Percentiles rank a stretch among this genome's conserved stretches.
phyloP scores from a whole-genome alignment of 805 yeast genomes.

The Spathaspora sp. region DNA sequence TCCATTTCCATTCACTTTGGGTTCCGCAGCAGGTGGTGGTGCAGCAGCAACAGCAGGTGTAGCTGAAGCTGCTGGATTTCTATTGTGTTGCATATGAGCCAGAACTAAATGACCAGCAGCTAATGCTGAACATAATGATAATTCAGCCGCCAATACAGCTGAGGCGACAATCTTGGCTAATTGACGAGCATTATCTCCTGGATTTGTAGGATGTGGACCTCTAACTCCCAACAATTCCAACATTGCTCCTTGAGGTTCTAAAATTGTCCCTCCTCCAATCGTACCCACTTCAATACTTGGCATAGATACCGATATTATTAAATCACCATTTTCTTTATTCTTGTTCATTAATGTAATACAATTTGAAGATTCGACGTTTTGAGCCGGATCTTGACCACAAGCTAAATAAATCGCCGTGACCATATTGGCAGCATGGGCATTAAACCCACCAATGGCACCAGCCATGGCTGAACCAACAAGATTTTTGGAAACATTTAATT shows the following conservation, averaged over 20 bases:
- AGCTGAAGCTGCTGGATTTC: constrained; percentile 40
- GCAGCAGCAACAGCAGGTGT: constrained; percentile 19
- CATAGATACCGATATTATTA: constrained; percentile 95
- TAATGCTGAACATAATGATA: constrained; percentile 90
- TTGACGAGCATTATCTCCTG: constrained; percentile 93
- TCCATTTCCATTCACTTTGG: constrained; percentile 3
- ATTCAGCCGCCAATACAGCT: constrained; percentile 93
- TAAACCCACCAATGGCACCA: constrained; percentile 96
- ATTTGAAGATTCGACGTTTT: constrained; percentile 94
- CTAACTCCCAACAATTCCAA: constrained; percentile 88
- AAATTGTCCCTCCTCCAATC: constrained; percentile 97
- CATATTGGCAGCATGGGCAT: constrained; percentile 96
- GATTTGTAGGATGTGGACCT: constrained; percentile 91
- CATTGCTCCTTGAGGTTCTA: constrained; percentile 97
- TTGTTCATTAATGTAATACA: constrained; percentile 90
- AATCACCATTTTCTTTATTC: constrained; percentile 60
- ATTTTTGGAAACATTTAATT: constrained; percentile 84
- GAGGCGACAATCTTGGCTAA: constrained; percentile 91
- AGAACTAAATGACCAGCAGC: constrained; percentile 99
- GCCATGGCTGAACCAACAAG: constrained; percentile 98
- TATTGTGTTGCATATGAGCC: constrained; percentile 94
- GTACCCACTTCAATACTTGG: constrained; percentile 99
- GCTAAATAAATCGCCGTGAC: constrained; percentile 94
- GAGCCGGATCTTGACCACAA: constrained; percentile 99
- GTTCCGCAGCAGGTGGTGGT: constrained; percentile 15